Conservation (phyloP, 2,329 filamentous ascomycete species). For the Monilinia fructicola region DNA sequence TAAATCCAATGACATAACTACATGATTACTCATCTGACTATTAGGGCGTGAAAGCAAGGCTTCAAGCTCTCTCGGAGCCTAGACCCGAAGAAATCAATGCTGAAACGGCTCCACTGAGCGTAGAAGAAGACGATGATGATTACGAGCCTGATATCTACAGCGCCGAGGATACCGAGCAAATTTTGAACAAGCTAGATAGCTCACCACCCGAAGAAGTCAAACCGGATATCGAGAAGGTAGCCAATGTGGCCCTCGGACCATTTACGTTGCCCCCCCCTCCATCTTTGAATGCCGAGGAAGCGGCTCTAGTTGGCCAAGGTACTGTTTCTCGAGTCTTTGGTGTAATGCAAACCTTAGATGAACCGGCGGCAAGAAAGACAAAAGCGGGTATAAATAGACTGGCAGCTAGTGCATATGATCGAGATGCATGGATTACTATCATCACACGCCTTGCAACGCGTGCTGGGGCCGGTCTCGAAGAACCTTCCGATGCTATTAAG, state of each 20-base stretch:
- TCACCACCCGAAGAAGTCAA: conserved; percentile 58
- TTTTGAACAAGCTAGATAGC: conserved; percentile 73
- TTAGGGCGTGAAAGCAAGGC: conserved; percentile 54
- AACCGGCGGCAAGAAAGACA: conserved; percentile 57
- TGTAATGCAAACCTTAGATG: conserved; percentile 72
- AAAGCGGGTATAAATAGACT: conserved; percentile 78
- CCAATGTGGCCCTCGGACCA: conserved; percentile 59
- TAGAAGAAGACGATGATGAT: conserved; percentile 82
- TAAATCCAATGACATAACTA: conserved; percentile 19
- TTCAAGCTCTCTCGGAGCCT: conserved; percentile 39
- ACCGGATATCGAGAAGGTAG: conserved; percentile 41
- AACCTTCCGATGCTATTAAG: conserved; percentile 51
- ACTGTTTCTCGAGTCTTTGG: conserved; percentile 76
- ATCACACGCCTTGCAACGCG: conserved; percentile 83
- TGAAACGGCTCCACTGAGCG: conserved; percentile 60
- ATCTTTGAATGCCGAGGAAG: conserved; percentile 68
- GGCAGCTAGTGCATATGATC: conserved; percentile 79
- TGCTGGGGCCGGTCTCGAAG: conserved; percentile 68
- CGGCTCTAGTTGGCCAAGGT: conserved; percentile 70
- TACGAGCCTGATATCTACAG: conserved; percentile 83
- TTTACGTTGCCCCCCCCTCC: conserved; percentile 80
- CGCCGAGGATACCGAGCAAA: conserved; percentile 74
- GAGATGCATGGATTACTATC: conserved; percentile 88
- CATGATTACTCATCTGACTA: conserved; percentile 15
- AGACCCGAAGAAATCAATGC: conserved; percentile 48